Base-by-base conservation (phyloP, 2,329 filamentous ascomycete genomes). In the Fusarium gaditjirri region DNA sequence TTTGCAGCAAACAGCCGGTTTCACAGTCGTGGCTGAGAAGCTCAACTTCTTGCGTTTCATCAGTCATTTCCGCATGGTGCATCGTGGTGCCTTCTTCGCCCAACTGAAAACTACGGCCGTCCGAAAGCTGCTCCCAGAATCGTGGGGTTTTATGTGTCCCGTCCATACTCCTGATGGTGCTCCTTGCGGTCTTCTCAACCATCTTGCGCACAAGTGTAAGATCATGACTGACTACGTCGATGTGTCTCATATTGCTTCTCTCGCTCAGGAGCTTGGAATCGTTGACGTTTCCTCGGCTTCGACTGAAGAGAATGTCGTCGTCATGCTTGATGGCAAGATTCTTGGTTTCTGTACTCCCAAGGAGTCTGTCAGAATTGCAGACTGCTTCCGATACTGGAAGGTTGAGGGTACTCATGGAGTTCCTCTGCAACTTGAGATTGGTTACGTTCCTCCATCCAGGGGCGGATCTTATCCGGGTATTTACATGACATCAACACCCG, bases 11-110 rank as follows among this genome's bases (percentile, higher is more conserved):
- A 92, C 92, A 0, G 96, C 95, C 17, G 96, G 96, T 70, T 99
- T 97, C 82, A 97, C 94, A 0, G 94, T 99, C 55, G 95, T 98
- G 56, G 96, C 96, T 6, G 96, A 99, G 81, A 98, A 98, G 87
- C 95, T 99, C 80, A 99, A 99, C 84, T 99, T 98, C 81, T 90
- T 97, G 78, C 94, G 96, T 77, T 99, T 98, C 84, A 97, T 99
- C 84, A 96, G 94, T 82, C 96, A 99, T 82, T 99, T 99, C 88
- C 93, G 96, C 75, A 98, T 98, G 94, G 94, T 99, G 64, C 96
- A 99, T 85, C 91, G 96, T 90, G 96, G 96, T 86, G 96, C 94
- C 80, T 99, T 99, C 88, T 99, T 99, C 81, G 96, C 96, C 7
- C 94, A 98, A 80, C 84, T 99, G 72, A 98, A 98, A 84, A 99